phyloP scores from a whole-genome alignment of 257 asterid genomes.

The Buddleja alternifolia region DNA sequence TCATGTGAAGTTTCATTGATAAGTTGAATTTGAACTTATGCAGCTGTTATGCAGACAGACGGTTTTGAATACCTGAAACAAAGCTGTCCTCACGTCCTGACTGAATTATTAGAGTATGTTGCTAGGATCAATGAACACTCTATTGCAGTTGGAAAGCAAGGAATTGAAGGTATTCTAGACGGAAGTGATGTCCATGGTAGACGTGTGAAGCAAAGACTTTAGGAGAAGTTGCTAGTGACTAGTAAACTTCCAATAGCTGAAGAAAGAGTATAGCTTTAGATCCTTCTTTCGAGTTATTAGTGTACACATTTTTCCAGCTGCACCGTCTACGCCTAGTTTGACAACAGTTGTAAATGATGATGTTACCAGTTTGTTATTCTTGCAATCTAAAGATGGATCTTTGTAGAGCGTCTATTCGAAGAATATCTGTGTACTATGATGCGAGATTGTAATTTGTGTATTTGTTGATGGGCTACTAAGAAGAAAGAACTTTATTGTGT shows the following conservation, averaged over 20 bases:
- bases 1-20: slow-evolving; percentile 3
- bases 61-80: slow-evolving; percentile 88
- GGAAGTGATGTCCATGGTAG: slow-evolving; percentile 77
- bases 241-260: slow-evolving; percentile 23
- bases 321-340: slow-evolving; percentile 28
- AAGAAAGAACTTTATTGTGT: no score
- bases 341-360: slow-evolving; percentile 41
- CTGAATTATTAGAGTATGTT: slow-evolving; percentile 83
- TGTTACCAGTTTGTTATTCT: slow-evolving; percentile 6
- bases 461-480: no score
- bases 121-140: slow-evolving; percentile 78
- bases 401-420: slow-evolving; percentile 2
- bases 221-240: slow-evolving; percentile 24
- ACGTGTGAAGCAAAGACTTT: slow-evolving; percentile 86
- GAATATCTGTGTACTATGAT: slow-evolving; percentile 5
- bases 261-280: slow-evolving; percentile 36
- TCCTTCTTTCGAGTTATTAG: slow-evolving; percentile 34
- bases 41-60: slow-evolving; percentile 99
- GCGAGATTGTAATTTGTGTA: slow-evolving; percentile 32
- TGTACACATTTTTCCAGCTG: slow-evolving; percentile 12
- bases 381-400: slow-evolving; percentile 35
- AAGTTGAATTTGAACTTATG: slow-evolving; percentile 24
- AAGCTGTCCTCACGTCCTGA: slow-evolving; percentile 84
- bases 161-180: slow-evolving; percentile 57
- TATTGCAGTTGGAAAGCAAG: slow-evolving; percentile 54